These are phyloP conservation scores for Yamadazyma atlantica DNA, from an alignment of 1,139 yeast species.

Conservation along the genomic window DNA sequence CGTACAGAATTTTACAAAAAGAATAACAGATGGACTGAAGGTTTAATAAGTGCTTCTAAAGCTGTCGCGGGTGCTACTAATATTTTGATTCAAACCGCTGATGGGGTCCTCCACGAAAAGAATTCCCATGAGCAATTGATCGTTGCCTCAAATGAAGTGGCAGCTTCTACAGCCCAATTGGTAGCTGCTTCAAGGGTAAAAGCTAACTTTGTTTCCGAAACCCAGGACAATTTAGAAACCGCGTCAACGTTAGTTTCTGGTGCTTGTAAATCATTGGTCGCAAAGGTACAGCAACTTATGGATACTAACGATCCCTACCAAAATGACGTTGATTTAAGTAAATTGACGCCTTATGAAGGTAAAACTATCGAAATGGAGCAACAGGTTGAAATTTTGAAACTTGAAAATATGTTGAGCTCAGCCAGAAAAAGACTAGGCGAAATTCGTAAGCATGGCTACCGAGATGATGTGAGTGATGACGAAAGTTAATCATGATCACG, in stretches of 20 bases:
- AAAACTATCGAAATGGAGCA: slow-evolving; percentile 91
- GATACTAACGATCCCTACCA: slow-evolving; percentile 34
- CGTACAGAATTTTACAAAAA: slow-evolving; percentile 81
- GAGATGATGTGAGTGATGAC: slow-evolving; percentile 57
- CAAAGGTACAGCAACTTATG: slow-evolving; percentile 64
- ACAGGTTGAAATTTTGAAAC: slow-evolving; percentile 83
- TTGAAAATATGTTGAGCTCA: slow-evolving; percentile 67
- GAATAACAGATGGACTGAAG: slow-evolving; percentile 93
- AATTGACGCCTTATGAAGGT: slow-evolving; percentile 75
- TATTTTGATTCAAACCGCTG: slow-evolving; percentile 78
- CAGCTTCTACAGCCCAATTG: slow-evolving; percentile 89
- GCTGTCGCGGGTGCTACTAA: slow-evolving; percentile 87
- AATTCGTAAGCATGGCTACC: slow-evolving; percentile 73
- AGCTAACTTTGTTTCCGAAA: slow-evolving; percentile 72
- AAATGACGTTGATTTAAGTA: slow-evolving; percentile 63
- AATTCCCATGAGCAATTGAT: slow-evolving; percentile 81
- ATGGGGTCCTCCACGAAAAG: slow-evolving; percentile 66
- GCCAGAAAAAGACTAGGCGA: slow-evolving; percentile 87
- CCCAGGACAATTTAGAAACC: slow-evolving; percentile 71
- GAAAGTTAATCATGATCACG: slow-evolving; percentile 20
- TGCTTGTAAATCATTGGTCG: slow-evolving; percentile 74
- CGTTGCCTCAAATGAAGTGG: slow-evolving; percentile 90
- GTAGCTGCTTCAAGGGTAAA: slow-evolving; percentile 92
- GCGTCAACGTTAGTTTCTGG: slow-evolving; percentile 69
- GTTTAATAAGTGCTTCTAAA: slow-evolving; percentile 86